phyloP scores from a whole-genome alignment of 23 red algal species.

The Chondrus crispus region DNA sequence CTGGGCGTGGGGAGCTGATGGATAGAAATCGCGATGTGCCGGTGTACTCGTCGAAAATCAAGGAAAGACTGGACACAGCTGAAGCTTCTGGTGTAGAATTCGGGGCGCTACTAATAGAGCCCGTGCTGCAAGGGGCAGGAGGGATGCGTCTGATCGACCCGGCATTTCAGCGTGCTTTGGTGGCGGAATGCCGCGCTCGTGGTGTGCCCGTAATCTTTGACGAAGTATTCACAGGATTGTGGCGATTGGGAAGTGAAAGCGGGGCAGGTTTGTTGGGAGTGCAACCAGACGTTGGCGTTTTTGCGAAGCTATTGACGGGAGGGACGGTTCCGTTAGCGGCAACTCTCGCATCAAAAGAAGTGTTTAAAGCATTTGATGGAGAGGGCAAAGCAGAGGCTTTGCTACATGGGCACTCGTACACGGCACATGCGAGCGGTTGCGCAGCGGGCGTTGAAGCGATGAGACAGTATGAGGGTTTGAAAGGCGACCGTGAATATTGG shows the following conservation, averaged over 20 bases:
- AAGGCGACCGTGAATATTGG: conserved; percentile 57
- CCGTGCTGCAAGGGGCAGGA: conserved; percentile 89
- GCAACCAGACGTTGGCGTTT: conserved; percentile 86
- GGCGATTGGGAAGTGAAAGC: conserved; percentile 76
- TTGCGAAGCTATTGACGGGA: conserved; percentile 92
- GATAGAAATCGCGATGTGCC: not conserved
- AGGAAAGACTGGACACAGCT: conserved; percentile 12
- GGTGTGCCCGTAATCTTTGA: conserved; percentile 89
- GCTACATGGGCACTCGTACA: conserved; percentile 97
- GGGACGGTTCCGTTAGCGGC: conserved; percentile 78
- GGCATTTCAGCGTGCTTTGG: conserved; percentile 73
- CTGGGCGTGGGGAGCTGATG: conserved; percentile 17
- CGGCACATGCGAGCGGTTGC: conserved; percentile 92
- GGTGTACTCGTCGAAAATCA: conserved; percentile 33
- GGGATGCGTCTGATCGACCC: conserved; percentile 95
- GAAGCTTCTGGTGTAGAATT: conserved; percentile 21
- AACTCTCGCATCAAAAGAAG: conserved; percentile 77
- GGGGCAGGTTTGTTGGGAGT: conserved; percentile 45
- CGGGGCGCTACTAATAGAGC: conserved; percentile 88
- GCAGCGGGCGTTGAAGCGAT: conserved; percentile 74
- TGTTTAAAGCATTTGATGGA: conserved; percentile 82
- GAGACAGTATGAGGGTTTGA: conserved; percentile 24
- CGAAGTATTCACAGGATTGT: conserved; percentile 93
- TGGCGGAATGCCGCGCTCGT: conserved; percentile 62
- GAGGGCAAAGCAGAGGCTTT: conserved; percentile 66